Percentiles rank a stretch among this genome's conserved stretches.
Conservation (phyloP, 2,329 filamentous ascomycete species). For the Pestalotiopsis sp. region DNA sequence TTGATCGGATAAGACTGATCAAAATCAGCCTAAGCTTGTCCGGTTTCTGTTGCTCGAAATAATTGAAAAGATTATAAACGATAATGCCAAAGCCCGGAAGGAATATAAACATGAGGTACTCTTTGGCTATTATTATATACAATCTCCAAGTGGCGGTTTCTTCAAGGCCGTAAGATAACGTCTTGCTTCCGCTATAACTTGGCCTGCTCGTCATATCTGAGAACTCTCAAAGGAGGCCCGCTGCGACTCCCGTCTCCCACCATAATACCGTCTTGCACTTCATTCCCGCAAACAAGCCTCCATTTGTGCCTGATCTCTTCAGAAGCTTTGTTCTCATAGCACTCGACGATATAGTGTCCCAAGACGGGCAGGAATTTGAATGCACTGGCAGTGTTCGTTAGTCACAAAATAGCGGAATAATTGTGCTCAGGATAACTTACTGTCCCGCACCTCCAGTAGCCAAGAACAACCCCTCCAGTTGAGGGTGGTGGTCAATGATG, state of each 20-base stretch:
- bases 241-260: not conserved
- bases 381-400: not conserved
- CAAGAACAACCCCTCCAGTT: not conserved
- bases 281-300: not conserved
- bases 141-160: too few species aligned
- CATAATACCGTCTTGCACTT: not conserved
- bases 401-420: not conserved
- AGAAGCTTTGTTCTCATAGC: conserved; percentile 4
- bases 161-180: not conserved
- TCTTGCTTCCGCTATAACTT: not conserved
- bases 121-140: too few species aligned
- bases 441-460: conserved; percentile 2
- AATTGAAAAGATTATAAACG: too few species aligned
- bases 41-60: too few species aligned
- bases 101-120: too few species aligned
- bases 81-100: too few species aligned
- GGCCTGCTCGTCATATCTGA: not conserved
- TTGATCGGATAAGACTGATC: too few species aligned
- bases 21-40: too few species aligned
- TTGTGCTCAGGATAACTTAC: not conserved
- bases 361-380: conserved; percentile 6
- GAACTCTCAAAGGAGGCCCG: not conserved
- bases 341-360: not conserved
- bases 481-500: not conserved
- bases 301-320: not conserved